Conservation (phyloP, 306 rosid species). For the Trifolium subterraneum region DNA sequence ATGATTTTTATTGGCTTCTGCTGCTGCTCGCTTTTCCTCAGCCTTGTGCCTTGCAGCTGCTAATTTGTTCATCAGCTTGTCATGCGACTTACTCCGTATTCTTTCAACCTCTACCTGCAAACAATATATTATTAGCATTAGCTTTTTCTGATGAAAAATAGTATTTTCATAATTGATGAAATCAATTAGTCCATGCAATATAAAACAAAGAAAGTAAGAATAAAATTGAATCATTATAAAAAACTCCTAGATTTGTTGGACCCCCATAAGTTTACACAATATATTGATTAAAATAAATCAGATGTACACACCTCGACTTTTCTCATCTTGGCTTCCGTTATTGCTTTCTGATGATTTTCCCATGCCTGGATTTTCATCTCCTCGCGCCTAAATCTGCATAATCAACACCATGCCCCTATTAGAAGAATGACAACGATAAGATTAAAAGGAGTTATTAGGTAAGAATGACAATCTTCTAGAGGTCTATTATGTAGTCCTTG, state of each 20-base stretch:
- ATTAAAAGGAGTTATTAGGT: constrained; percentile 1
- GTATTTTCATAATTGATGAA: too few relatives aligned
- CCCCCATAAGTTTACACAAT: too few relatives aligned
- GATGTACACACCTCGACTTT: constrained; percentile 72
- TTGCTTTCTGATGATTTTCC: constrained; percentile 97
- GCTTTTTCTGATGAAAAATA: too few relatives aligned
- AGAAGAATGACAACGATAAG: neutral
- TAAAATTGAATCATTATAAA: too few relatives aligned
- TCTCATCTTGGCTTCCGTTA: constrained; percentile 94
- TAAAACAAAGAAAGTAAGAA: too few relatives aligned
- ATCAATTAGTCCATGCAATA: too few relatives aligned
- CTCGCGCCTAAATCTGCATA: constrained; percentile 87
- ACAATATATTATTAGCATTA: neutral
- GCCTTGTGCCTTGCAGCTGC: constrained; percentile 84
- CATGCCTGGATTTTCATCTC: constrained; percentile 96
- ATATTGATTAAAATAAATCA: too few relatives aligned
- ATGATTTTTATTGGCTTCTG: constrained; percentile 74
- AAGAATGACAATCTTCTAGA: neutral
- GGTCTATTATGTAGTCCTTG: neutral
- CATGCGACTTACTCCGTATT: constrained; percentile 73
- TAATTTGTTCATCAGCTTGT: constrained; percentile 80
- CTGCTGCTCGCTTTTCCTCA: constrained; percentile 85
- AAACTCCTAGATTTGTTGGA: too few relatives aligned
- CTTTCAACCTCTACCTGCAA: constrained; percentile 93
- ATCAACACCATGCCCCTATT: constrained; percentile 36